Evolutionary conservation across 176 grass and related monocot genomes (phyloP), one percentile per base, ranked within the genome.

Genomic region (Cymbopogon citratus): DNA sequence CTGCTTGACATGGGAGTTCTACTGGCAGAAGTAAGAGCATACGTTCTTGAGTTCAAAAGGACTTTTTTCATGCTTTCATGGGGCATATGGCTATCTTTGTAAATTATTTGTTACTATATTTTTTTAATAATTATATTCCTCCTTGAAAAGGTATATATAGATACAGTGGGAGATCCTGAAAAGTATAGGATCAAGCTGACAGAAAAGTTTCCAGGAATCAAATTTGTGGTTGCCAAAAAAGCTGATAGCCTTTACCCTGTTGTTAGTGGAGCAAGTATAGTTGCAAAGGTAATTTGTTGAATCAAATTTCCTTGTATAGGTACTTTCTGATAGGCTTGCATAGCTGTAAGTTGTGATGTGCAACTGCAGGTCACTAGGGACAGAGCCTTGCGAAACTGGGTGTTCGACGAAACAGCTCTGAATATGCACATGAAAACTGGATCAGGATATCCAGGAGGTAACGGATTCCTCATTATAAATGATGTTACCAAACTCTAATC

Each of bases 381-480:
- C 38, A 87, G 90, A 88, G 84, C 90, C 19, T 87, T 98, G 85
- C 74, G 84, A 12, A 86, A 93, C 72, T 98, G 95, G 95, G 85
- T 82, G 8, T 87, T 98, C 85, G 95, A 98, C 74, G 95, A 98
- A 87, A 91, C 86, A 8, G 81, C 81, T 43, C 83, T 78, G 62
- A 91, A 90, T 84, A 87, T 98, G 81, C 91, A 91, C 21, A 94
- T 86, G 87, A 93, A 88, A 60, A 95, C 90, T 62, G 92, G 92
- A 93, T 98, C 95, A 40, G 95, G 95, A 80, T 98, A 98, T 87
- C 90, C 92, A 51, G 92, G 88, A 87, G 95, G 95, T 95, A 98
- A 86, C 48, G 1, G 6, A 29, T 79, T 60, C 24, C 45, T 84
- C 27, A 19, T 31, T 23, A 21, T 79, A 27, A 43, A 59, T 71